Percentiles rank a stretch among this genome's conserved stretches.
phyloP scores from a whole-genome alignment of 2,329 filamentous ascomycete species.

The Fonsecaea erecta region DNA sequence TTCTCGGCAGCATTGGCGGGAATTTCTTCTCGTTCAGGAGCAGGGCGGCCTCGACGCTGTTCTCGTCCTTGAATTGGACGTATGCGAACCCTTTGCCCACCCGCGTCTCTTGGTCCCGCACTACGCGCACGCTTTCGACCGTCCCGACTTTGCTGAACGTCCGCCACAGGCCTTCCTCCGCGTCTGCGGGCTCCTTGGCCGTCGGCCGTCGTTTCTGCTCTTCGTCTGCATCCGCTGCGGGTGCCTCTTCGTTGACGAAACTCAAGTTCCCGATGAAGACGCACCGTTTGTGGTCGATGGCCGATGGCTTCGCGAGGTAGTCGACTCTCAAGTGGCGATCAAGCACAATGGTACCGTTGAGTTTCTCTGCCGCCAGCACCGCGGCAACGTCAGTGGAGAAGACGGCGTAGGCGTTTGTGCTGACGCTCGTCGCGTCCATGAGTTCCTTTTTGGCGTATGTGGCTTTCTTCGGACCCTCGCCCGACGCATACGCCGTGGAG shows the following conservation, averaged over 20 bases:
- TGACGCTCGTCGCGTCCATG: constrained; percentile 88
- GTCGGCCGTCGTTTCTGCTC: constrained; percentile 72
- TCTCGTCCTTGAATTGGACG: constrained; percentile 90
- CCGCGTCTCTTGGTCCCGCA: constrained; percentile 85
- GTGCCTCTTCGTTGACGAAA: constrained; percentile 90
- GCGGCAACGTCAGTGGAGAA: constrained; percentile 78
- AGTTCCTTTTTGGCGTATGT: constrained; percentile 88
- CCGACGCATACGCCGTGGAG: constrained; percentile 81
- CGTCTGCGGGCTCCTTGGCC: constrained; percentile 74
- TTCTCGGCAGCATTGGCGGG: constrained; percentile 88
- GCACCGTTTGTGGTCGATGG: constrained; percentile 83
- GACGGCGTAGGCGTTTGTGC: constrained; percentile 91
- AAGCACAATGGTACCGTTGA: constrained; percentile 85
- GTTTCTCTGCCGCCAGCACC: constrained; percentile 71
- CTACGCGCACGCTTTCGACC: constrained; percentile 90
- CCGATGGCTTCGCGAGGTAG: constrained; percentile 82
- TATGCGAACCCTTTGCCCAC: constrained; percentile 98
- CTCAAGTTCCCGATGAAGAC: constrained; percentile 96
- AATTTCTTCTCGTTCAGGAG: constrained; percentile 89
- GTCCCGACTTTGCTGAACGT: constrained; percentile 77
- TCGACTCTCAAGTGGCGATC: constrained; percentile 90
- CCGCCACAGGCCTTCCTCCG: constrained; percentile 91
- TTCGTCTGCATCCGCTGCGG: constrained; percentile 52
- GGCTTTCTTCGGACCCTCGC: constrained; percentile 85
- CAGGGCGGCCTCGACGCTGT: constrained; percentile 87